phyloP scores from a whole-genome alignment of 305 asterid species.

The Rubia occidens region DNA sequence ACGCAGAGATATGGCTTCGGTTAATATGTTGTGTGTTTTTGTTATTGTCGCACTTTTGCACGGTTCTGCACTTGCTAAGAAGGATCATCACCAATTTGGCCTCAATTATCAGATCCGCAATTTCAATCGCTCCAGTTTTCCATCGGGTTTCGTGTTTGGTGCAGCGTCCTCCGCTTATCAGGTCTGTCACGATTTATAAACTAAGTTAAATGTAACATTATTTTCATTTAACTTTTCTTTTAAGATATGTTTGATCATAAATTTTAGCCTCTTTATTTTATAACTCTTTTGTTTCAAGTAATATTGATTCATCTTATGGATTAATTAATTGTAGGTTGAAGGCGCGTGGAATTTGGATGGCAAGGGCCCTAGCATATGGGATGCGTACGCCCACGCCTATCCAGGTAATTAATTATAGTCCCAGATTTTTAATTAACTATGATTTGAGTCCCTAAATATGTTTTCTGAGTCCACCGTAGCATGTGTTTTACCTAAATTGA shows the following conservation, averaged over 20 bases:
- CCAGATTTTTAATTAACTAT: too few relatives aligned
- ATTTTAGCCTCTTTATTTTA: too few relatives aligned
- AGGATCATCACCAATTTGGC: background rate
- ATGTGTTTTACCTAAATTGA: too few relatives aligned
- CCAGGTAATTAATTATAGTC: background rate
- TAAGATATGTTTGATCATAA: too few relatives aligned
- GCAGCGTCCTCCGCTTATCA: conserved; percentile 10
- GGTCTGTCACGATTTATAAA: background rate
- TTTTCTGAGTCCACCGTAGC: too few relatives aligned
- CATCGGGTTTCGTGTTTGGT: background rate
- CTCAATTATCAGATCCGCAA: background rate
- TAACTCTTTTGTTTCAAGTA: too few relatives aligned
- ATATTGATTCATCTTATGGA: too few relatives aligned
- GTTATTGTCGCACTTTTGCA: background rate
- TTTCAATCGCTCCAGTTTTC: background rate
- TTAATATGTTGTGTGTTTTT: too few relatives aligned
- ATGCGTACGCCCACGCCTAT: background rate
- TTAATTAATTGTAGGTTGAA: background rate
- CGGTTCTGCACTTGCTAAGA: background rate
- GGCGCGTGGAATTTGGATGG: conserved; percentile 9
- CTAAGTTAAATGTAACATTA: too few relatives aligned
- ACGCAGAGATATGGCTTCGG: too few relatives aligned
- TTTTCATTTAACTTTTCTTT: too few relatives aligned
- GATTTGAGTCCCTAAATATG: too few relatives aligned
- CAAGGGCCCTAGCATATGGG: conserved; percentile 10